Evolutionary conservation across 2,329 filamentous ascomycete species (phyloP).

Genomic region (Remersonia thermophila): DNA sequence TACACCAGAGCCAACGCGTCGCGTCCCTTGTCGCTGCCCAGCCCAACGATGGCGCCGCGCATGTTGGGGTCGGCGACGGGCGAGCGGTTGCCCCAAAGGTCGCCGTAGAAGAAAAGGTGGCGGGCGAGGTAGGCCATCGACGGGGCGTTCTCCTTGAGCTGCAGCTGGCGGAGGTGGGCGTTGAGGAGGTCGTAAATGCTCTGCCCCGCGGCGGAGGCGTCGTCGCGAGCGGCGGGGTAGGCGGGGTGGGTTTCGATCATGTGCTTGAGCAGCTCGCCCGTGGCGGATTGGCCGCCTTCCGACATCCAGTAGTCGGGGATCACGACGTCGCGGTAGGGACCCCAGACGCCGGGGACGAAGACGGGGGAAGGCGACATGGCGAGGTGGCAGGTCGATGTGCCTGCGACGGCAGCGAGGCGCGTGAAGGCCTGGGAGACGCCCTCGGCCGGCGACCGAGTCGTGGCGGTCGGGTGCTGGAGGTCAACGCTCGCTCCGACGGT

Average conservation of each 20-base stretch:
- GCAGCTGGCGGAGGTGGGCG: constrained; percentile 67
- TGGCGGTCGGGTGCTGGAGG: constrained; percentile 58
- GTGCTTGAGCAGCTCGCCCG: constrained; percentile 86
- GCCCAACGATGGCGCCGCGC: constrained; percentile 77
- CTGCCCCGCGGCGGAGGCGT: constrained; percentile 68
- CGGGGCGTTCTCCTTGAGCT: constrained; percentile 55
- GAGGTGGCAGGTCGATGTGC: constrained; percentile 93
- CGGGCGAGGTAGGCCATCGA: constrained; percentile 75
- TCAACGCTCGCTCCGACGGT: constrained; percentile 95
- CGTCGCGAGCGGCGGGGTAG: constrained; percentile 64
- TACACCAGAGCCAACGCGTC: constrained; percentile 85
- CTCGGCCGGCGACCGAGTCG: constrained; percentile 55
- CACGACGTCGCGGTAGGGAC: constrained; percentile 88
- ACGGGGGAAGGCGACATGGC: constrained; percentile 90
- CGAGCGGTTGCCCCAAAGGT: constrained; percentile 92
- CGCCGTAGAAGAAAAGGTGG: constrained; percentile 97
- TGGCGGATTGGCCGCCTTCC: constrained; percentile 92
- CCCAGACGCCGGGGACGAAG: constrained; percentile 94
- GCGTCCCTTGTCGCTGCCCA: constrained; percentile 75
- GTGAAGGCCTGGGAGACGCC: constrained; percentile 88
- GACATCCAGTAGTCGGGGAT: constrained; percentile 92
- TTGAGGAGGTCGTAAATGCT: constrained; percentile 97
- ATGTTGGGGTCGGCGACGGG: constrained; percentile 88
- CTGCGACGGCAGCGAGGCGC: constrained; percentile 83
- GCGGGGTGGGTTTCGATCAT: constrained; percentile 92